Conservation (phyloP, 176 grass and related monocot genomes). For the Triticum turgidum region DNA sequence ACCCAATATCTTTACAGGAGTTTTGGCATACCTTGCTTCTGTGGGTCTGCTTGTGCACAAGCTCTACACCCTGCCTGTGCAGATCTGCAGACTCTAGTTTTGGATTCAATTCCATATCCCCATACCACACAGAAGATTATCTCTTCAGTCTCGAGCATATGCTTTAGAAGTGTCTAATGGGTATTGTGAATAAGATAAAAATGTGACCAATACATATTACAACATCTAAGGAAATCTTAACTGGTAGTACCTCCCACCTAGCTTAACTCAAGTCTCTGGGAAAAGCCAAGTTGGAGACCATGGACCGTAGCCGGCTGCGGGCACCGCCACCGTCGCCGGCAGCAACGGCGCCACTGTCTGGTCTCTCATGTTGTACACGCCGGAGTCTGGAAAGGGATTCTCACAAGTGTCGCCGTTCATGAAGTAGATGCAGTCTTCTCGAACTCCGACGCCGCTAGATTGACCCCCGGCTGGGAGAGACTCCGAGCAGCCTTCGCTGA, state of each 20-base stretch:
- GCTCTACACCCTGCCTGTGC: not conserved
- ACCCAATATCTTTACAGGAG: not conserved
- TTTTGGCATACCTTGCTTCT: not conserved
- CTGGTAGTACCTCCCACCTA: not conserved
- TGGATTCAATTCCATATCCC: too few species aligned
- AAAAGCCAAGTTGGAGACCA: not conserved
- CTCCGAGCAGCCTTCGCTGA: not conserved
- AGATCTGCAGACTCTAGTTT: not conserved
- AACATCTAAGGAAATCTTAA: not conserved
- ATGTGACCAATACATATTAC: not conserved
- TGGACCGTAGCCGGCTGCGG: not conserved
- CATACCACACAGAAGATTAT: too few species aligned
- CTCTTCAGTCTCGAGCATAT: too few species aligned
- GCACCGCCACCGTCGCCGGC: not conserved
- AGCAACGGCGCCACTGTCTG: not conserved
- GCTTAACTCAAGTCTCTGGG: not conserved
- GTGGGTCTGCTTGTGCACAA: not conserved
- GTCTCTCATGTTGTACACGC: not conserved
- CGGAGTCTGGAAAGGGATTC: not conserved
- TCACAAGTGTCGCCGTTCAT: not conserved
- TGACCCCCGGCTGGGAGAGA: not conserved
- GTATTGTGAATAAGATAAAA: too few species aligned
- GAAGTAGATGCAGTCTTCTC: not conserved
- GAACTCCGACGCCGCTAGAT: not conserved
- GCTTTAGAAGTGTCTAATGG: too few species aligned